These are phyloP conservation scores for Umbelopsis isabellina DNA, from an alignment of 192 early-diverging fungal genomes.

Conservation along the genomic window DNA sequence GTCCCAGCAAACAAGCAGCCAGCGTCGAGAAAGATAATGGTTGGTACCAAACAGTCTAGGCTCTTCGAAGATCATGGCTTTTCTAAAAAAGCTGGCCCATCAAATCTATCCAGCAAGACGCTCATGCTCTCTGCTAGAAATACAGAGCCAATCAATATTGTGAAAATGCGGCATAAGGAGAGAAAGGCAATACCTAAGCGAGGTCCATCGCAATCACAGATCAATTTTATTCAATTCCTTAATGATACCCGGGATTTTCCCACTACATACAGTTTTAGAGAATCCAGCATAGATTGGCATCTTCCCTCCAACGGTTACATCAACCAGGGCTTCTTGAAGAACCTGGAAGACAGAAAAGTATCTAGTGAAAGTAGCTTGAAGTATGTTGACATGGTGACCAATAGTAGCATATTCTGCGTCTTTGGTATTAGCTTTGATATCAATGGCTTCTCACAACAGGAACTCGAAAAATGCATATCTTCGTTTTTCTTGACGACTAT, in stretches of 20 bases:
- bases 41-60: background rate
- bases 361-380: background rate
- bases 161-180: background rate
- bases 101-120: background rate
- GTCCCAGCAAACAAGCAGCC: background rate
- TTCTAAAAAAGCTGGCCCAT: background rate
- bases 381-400: background rate
- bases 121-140: background rate
- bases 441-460: background rate
- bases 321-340: background rate
- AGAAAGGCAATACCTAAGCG: background rate
- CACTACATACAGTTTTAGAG: background rate
- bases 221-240: background rate
- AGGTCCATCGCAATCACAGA: background rate
- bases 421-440: background rate
- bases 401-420: background rate
- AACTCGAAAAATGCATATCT: background rate
- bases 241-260: slow-evolving; percentile 13
- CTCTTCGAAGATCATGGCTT: slow-evolving; percentile 1
- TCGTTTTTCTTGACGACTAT: background rate
- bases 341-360: background rate
- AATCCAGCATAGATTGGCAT: background rate
- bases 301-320: background rate
- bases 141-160: background rate
- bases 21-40: background rate